A percentile compares a stretch with the other conserved stretches of the same genome.
phyloP scores from a whole-genome alignment of 495 filamentous ascomycete genomes.

The Penicillium lagena region DNA sequence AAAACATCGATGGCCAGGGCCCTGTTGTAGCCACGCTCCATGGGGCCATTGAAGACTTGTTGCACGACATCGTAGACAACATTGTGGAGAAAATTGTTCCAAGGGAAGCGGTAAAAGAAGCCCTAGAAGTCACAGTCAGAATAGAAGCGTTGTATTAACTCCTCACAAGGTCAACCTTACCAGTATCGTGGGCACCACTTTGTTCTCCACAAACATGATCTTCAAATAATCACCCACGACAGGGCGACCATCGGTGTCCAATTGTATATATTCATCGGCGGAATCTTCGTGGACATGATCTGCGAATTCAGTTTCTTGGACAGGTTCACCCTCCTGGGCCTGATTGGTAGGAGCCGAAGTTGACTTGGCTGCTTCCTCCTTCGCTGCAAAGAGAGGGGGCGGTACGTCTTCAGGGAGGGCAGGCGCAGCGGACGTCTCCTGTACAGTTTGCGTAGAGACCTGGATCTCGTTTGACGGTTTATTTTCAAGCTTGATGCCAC shows the following conservation, averaged over 20 bases:
- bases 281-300: constrained; percentile 17
- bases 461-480: constrained; percentile 9
- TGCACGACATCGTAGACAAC: constrained; percentile 99
- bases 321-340: constrained; percentile 16
- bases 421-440: constrained; percentile 28
- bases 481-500: constrained; percentile 43
- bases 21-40: constrained; percentile 93
- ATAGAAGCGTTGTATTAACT: not conserved
- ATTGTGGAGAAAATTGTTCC: constrained; percentile 99
- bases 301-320: constrained; percentile 4
- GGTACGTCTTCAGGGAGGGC: constrained; percentile 62
- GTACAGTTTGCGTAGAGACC: constrained; percentile 1
- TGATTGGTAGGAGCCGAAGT: constrained; percentile 14
- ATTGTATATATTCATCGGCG: constrained; percentile 42
- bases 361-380: constrained; percentile 15
- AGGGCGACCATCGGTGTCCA: constrained; percentile 63
- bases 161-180: constrained; percentile 40
- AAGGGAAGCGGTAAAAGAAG: constrained; percentile 98
- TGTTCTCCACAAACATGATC: constrained; percentile 91
- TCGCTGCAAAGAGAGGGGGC: constrained; percentile 52
- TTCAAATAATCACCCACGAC: constrained; percentile 98
- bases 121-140: constrained; percentile 41
- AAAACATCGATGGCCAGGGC: constrained; percentile 91
- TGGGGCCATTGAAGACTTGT: constrained; percentile 97
- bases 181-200: constrained; percentile 91